These are phyloP conservation scores for Petunia secreta DNA, from an alignment of 257 asterid species.

Conservation along the genomic window DNA sequence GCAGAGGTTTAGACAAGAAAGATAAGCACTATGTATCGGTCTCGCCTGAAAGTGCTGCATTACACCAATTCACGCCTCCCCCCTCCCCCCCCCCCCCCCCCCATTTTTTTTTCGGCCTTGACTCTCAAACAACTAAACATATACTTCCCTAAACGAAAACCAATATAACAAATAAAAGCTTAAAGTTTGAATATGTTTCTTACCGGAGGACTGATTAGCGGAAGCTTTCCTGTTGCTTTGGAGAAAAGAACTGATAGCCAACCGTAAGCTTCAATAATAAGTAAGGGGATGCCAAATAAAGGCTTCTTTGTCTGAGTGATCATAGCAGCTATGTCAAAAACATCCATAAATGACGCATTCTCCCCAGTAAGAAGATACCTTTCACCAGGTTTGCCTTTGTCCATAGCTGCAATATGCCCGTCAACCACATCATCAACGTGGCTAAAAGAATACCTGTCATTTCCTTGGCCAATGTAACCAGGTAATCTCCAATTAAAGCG, in stretches of 20 bases:
- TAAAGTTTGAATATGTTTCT: conserved; percentile 30
- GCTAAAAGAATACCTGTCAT: conserved; percentile 66
- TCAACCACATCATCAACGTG: conserved; percentile 89
- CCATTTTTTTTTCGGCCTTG: not conserved
- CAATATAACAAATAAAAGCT: conserved; percentile 4
- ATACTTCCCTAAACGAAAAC: not conserved
- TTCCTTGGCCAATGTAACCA: conserved; percentile 74
- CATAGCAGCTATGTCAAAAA: conserved; percentile 72
- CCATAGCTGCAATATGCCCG: conserved; percentile 85
- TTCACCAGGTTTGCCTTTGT: conserved; percentile 70
- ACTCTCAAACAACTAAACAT: not conserved
- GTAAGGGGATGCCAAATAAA: conserved; percentile 59
- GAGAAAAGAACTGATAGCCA: conserved; percentile 65
- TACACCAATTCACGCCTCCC: not conserved
- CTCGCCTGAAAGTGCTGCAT: not conserved
- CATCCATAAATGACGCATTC: conserved; percentile 82
- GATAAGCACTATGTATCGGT: not conserved
- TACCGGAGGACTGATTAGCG: conserved; percentile 94
- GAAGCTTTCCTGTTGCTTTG: conserved; percentile 84
- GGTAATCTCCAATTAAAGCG: conserved; percentile 84
- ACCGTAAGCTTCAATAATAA: conserved; percentile 60
- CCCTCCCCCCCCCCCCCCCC: no score
- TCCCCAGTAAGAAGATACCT: conserved; percentile 94
- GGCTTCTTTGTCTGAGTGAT: conserved; percentile 76
- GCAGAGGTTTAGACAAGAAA: not conserved